Evolutionary conservation across 805 yeast genomes (phyloP).

Genomic region (Pichia californica): DNA sequence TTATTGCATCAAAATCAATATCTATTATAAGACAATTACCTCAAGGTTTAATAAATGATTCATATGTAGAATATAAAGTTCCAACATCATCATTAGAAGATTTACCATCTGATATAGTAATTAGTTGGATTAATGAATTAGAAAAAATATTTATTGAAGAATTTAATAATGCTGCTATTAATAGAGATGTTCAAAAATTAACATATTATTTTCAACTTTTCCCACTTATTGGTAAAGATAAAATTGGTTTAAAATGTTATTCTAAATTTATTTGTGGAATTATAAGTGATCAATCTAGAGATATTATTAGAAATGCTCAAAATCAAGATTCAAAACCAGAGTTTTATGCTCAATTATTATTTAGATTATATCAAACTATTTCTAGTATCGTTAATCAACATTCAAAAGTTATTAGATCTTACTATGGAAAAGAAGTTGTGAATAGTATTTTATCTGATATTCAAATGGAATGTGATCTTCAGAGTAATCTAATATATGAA

Average conservation of each 20-base stretch:
- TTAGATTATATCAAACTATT: conserved; percentile 74
- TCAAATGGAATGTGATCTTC: conserved; percentile 88
- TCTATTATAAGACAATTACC: conserved; percentile 49
- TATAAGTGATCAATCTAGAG: conserved; percentile 71
- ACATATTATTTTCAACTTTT: conserved; percentile 80
- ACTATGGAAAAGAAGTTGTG: conserved; percentile 65
- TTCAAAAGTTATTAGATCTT: conserved; percentile 64
- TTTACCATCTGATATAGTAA: conserved; percentile 52
- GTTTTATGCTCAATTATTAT: conserved; percentile 52
- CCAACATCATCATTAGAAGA: conserved; percentile 87
- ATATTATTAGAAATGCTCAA: conserved; percentile 45
- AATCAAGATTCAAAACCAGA: conserved; percentile 36
- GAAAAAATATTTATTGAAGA: conserved; percentile 50
- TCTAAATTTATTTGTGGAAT: conserved; percentile 82
- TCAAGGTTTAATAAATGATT: conserved; percentile 44
- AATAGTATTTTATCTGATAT: conserved; percentile 61
- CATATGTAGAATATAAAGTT: conserved; percentile 71
- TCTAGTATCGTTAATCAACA: conserved; percentile 85
- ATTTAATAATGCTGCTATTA: conserved; percentile 64
- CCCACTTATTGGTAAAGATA: conserved; percentile 73
- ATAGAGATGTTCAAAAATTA: conserved; percentile 58
- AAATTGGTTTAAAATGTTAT: conserved; percentile 70
- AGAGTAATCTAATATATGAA: conserved; percentile 81
- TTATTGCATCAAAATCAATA: conserved; percentile 69
- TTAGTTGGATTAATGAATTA: conserved; percentile 53